Base-by-base conservation (phyloP, 495 filamentous ascomycete species). In the Lasiosphaeria hispida region DNA sequence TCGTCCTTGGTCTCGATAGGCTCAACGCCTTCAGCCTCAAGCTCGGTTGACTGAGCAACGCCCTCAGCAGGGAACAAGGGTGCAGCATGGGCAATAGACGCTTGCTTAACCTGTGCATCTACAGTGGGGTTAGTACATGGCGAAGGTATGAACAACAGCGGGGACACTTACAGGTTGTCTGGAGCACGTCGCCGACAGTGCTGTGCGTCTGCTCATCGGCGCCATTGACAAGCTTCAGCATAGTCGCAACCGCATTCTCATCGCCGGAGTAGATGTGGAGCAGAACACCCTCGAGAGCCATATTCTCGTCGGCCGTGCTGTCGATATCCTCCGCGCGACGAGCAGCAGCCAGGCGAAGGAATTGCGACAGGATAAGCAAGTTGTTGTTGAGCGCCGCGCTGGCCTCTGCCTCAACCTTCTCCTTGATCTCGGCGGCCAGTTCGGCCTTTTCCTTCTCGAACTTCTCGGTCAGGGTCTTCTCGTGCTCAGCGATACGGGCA, bases 191-290 rank as follows among this genome's bases (percentile, higher is more conserved):
- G 13, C 86, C 84, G 44, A 83, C 81, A 33, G 88, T 85, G 48
- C 83, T 86, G 47, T 71, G 65, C 1, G 91, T 82, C 61, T 78
- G 81, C 56, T 97, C 92, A 36, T 89, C 84, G 19, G 81, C 82
- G 23, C 92, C 94, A 44, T 90, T 78, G 54, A 96, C 88, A 39
- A 99, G 76, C 74, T 90, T 96, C 61, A 91, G 69, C 78, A 96
- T 93, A 10, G 89, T 83, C 37, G 81, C 77, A 13, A 99, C 90
- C 14, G 92, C 92, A 62, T 82, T 80, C 48, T 87, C 81, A 61
- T 91, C 88, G 34, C 95, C 95, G 17, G 85, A 87, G 71, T 99
- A 99, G 39, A 97, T 87, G 64, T 89, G 80, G 50, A 92, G 85
- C 41, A 99, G 79, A 30, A 94, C 87, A 50, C 89, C 91, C 73